Conservation (phyloP, 2,329 filamentous ascomycete species). For the Balansia obtecta region DNA sequence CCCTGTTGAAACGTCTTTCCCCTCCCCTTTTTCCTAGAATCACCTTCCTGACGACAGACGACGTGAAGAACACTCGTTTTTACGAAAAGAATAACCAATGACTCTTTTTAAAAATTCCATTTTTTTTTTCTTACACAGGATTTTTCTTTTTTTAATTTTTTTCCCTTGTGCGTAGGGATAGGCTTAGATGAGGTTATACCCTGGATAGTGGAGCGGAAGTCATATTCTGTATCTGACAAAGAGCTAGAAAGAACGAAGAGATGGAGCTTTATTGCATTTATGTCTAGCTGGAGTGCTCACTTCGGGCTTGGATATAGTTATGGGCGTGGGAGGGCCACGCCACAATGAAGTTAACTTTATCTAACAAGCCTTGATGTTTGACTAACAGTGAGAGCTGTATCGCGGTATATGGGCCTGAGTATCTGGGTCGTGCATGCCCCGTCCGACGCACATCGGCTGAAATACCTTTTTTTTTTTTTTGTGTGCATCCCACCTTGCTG, state of each 20-base stretch:
- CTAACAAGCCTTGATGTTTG: neutral
- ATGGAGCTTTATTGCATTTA: neutral
- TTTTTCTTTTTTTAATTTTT: neutral
- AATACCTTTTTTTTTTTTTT: too few species aligned
- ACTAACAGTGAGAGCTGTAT: too few species aligned
- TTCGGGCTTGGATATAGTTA: neutral
- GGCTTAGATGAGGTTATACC: conserved; percentile 6
- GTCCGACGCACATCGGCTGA: too few species aligned
- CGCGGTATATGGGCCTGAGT: too few species aligned
- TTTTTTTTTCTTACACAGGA: neutral
- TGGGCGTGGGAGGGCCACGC: neutral
- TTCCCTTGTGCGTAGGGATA: neutral
- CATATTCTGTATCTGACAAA: neutral
- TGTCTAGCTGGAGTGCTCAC: neutral
- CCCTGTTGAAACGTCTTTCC: neutral
- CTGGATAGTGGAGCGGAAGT: neutral
- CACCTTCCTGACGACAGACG: neutral
- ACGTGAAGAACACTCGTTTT: neutral
- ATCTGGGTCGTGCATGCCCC: too few species aligned
- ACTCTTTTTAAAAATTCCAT: neutral
- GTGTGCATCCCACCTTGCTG: too few species aligned
- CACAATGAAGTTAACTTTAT: neutral
- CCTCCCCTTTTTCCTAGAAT: neutral
- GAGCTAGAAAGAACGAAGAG: neutral
- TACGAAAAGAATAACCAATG: neutral